Conservation (phyloP, 169 alveolate species). For the Eimeria sp. region DNA sequence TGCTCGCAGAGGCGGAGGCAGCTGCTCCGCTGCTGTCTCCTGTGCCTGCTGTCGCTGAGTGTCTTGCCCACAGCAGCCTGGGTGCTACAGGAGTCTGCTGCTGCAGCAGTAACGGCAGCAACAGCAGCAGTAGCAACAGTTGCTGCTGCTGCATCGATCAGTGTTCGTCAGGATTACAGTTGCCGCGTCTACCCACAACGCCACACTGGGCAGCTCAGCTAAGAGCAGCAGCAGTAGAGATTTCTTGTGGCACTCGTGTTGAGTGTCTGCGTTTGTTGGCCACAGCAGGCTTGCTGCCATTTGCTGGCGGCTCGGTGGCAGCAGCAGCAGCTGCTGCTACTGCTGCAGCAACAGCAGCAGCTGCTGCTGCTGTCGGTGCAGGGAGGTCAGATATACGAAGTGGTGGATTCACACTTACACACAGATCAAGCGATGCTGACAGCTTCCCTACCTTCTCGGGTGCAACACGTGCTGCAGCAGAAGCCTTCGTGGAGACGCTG, state of each 20-base stretch:
- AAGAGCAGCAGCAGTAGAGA: conserved; percentile 3
- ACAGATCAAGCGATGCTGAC: not conserved
- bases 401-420: too few relatives aligned
- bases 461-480: conserved; percentile 33
- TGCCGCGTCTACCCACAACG: not conserved
- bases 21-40: conserved; percentile 66
- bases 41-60: conserved; percentile 44
- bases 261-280: conserved; percentile 18
- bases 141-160: not conserved
- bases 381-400: not conserved
- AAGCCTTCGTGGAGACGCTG: conserved; percentile 22
- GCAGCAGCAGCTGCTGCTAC: not conserved
- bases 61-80: conserved; percentile 20
- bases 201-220: not conserved
- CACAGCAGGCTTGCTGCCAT: conserved; percentile 42
- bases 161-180: not conserved
- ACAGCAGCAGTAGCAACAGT: not conserved
- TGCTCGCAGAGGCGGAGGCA: conserved; percentile 38
- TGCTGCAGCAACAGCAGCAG: conserved; percentile 19
- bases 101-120: not conserved
- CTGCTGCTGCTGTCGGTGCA: conserved; percentile 3
- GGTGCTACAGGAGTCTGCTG: not conserved
- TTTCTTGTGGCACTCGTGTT: conserved; percentile 18
- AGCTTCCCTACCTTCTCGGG: not conserved
- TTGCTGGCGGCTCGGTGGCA: conserved; percentile 64